Conservation (phyloP, 768 basidiomycete genomes). For the Steccherinum ochraceum region DNA sequence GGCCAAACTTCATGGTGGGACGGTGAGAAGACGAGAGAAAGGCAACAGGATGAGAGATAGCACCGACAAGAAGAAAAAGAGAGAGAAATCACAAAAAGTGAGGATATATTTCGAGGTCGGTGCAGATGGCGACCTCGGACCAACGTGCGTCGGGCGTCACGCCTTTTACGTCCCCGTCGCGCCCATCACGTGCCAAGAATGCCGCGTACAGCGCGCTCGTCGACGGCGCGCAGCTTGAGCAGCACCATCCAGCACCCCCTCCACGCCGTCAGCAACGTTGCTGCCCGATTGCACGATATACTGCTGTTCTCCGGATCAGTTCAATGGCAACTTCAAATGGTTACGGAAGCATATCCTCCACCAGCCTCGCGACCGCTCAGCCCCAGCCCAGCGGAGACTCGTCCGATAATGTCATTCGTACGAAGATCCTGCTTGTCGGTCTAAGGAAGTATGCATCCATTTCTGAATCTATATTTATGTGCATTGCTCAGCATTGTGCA, state of each 20-base stretch:
- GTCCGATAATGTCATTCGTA: constrained; percentile 31
- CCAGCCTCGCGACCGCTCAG: constrained; percentile 2
- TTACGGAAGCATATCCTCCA: constrained; percentile 7
- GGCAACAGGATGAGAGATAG: not conserved
- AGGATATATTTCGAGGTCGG: constrained; percentile 2
- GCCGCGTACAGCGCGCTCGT: too few relatives aligned
- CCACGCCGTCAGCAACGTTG: too few relatives aligned
- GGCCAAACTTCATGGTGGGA: constrained; percentile 69
- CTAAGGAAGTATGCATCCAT: constrained; percentile 50
- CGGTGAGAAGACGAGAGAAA: not conserved
- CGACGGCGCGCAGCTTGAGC: too few relatives aligned
- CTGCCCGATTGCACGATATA: too few relatives aligned
- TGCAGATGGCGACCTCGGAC: too few relatives aligned
- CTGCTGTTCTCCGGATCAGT: too few relatives aligned
- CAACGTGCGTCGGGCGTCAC: constrained; percentile 12
- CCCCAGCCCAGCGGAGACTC: constrained; percentile 8
- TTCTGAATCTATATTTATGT: not conserved
- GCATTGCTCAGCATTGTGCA: constrained; percentile 2
- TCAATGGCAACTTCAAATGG: not conserved
- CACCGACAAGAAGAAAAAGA: not conserved
- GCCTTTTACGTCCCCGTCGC: constrained; percentile 5
- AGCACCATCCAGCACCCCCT: too few relatives aligned
- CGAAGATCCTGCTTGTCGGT: constrained; percentile 70
- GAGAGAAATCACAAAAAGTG: not conserved
- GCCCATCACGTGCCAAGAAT: constrained; percentile 6